These are phyloP conservation scores for Blastocystis sp. DNA, from an alignment of 352 stramenopile species.

Conservation along the genomic window DNA sequence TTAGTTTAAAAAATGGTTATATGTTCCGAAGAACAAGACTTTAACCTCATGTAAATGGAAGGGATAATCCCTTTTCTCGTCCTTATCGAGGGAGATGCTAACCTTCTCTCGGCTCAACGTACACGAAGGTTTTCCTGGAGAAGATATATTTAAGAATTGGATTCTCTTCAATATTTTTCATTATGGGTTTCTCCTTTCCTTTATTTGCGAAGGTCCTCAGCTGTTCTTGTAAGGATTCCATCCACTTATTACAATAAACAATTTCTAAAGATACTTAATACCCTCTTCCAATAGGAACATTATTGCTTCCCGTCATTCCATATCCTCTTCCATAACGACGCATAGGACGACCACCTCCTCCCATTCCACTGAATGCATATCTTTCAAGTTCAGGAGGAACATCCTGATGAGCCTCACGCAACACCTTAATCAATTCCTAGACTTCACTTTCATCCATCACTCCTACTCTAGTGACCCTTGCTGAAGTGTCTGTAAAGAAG, in stretches of 20 bases:
- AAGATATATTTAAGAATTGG: background rate
- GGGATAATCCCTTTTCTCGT: slow-evolving; percentile 75
- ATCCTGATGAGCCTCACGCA: slow-evolving; percentile 82
- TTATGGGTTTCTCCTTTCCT: slow-evolving; percentile 26
- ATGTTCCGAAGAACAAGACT: slow-evolving; percentile 69
- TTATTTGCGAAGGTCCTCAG: background rate
- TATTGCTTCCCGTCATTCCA: slow-evolving; percentile 61
- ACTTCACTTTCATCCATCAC: background rate
- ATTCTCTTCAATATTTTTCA: background rate
- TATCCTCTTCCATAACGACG: slow-evolving; percentile 74
- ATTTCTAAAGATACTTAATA: slow-evolving; percentile 15
- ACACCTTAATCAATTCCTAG: slow-evolving; percentile 81
- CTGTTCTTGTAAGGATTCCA: background rate
- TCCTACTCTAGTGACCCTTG: slow-evolving; percentile 73
- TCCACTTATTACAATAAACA: background rate
- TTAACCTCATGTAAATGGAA: slow-evolving; percentile 69
- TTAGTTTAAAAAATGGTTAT: slow-evolving; percentile 67
- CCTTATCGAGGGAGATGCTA: slow-evolving; percentile 90
- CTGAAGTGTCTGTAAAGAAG: slow-evolving; percentile 89
- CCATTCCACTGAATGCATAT: slow-evolving; percentile 73
- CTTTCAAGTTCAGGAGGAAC: slow-evolving; percentile 81
- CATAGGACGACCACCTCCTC: slow-evolving; percentile 71
- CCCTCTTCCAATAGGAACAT: slow-evolving; percentile 14
- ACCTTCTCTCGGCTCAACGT: slow-evolving; percentile 88
- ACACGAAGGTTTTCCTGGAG: slow-evolving; percentile 72